phyloP scores from a whole-genome alignment of 495 filamentous ascomycete genomes.

The Aspergillus leporis region DNA sequence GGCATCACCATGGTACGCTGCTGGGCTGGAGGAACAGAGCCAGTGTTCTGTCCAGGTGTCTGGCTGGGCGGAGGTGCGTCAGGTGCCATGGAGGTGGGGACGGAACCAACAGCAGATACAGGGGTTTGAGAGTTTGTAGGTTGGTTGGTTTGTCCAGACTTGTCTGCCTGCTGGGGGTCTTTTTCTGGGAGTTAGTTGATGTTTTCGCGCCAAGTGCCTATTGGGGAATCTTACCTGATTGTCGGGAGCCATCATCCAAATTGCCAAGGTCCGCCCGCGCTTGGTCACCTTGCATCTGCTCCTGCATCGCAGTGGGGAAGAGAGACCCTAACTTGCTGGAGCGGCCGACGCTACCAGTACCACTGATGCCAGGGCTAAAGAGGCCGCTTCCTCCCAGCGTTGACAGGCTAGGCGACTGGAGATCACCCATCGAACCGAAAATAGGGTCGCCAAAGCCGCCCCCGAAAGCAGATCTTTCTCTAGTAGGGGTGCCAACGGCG shows the following conservation, averaged over 20 bases:
- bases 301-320: constrained; percentile 84
- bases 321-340: constrained; percentile 83
- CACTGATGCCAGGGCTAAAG: constrained; percentile 52
- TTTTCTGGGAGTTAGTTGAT: constrained; percentile 2
- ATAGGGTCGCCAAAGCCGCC: constrained; percentile 70
- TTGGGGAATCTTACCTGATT: constrained; percentile 20
- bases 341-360: constrained; percentile 60
- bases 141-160: constrained; percentile 28
- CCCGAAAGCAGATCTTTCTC: constrained; percentile 65
- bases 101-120: constrained; percentile 45
- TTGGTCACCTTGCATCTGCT: constrained; percentile 68
- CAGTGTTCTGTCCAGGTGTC: constrained; percentile 36
- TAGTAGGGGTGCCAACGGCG: constrained; percentile 69
- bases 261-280: constrained; percentile 53
- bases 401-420: constrained; percentile 72
- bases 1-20: constrained; percentile 98
- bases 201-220: not conserved
- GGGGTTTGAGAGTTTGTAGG: constrained; percentile 42
- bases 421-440: constrained; percentile 69
- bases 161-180: constrained; percentile 30
- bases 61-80: constrained; percentile 32
- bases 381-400: constrained; percentile 58
- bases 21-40: constrained; percentile 67
- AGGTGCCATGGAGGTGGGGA: constrained; percentile 34
- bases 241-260: constrained; percentile 41